Base-by-base conservation (phyloP, 148 eudicot genomes). In the Suaeda aralocaspica region DNA sequence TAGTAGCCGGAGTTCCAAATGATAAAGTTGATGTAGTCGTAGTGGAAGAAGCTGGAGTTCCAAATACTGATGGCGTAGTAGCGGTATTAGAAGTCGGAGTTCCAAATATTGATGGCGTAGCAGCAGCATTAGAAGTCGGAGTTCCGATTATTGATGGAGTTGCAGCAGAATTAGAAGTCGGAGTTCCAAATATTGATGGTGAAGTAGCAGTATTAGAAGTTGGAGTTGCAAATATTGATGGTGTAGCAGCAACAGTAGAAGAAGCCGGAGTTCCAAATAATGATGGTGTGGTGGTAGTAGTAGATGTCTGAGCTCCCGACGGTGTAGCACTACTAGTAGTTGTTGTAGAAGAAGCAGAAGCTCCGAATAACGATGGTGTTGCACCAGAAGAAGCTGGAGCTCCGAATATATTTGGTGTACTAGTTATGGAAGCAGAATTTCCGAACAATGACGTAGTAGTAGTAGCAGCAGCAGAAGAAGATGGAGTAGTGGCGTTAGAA, bases 281-380 rank as follows among this genome's bases (percentile, higher is more conserved):
- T 15, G 52, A 3, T 48, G 52, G 4, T 0, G 52, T 3, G 2
- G 19, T 6, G 18, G 52, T 3, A 48, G 21, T 0, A 48, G 52
- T 15, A 48, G 41, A 36, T 4, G 41, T 8, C 41, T 4, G 41
- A 36, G 52, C 18, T 18, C 52, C 18, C n/a, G 52, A 48, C 18
- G 52, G 0, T 15, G 52, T 48, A 1, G 52, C 73, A 48, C n/a
- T n/a, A n/a, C n/a, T n/a, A n/a, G n/a, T n/a, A n/a, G n/a, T n/a
- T n/a, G 59, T 3, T 52, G 80, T 39, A 3, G 65, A 33, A 3
- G 71, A 18, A 10, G 70, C 48, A 48, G 66, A n/a, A 31, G 75
- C 49, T 26, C 46, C 8, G 14, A 61, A 50, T 24, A 29, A 61
- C 2, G n/a, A 18, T 13, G 53, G 0, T 14, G 65, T 21, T 0